A percentile compares a stretch with the other conserved stretches of the same genome.
These are phyloP conservation scores for Hypericum androsaemum DNA, from an alignment of 345 rosid genomes.

Conservation along the genomic window DNA sequence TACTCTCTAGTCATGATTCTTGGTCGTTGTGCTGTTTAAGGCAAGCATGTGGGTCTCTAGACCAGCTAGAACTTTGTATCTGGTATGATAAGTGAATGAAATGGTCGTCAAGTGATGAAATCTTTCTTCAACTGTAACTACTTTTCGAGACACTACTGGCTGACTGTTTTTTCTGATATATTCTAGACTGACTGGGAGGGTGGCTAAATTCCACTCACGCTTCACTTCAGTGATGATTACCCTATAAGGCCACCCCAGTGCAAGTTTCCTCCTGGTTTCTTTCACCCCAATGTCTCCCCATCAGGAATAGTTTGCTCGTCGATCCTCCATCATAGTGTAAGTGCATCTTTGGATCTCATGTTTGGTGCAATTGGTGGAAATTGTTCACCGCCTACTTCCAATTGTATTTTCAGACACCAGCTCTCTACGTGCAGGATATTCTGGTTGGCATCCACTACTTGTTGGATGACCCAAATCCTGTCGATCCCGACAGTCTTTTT, in stretches of 20 bases:
- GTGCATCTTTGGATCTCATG: background rate
- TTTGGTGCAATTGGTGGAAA: background rate
- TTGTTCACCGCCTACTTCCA: background rate
- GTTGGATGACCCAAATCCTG: constrained; percentile 23
- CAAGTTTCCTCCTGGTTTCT: constrained; percentile 25
- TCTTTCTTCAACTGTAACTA: too few relatives aligned
- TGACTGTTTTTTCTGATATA: background rate
- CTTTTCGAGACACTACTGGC: too few relatives aligned
- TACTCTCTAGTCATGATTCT: too few relatives aligned
- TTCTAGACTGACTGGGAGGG: constrained; percentile 29
- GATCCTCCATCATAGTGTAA: constrained; percentile 22
- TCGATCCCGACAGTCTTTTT: constrained; percentile 24
- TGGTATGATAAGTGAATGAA: too few relatives aligned
- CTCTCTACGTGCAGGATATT: constrained; percentile 22
- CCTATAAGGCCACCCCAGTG: constrained; percentile 24
- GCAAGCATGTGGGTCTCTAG: too few relatives aligned
- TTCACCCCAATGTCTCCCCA: constrained; percentile 25
- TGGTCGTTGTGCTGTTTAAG: too few relatives aligned
- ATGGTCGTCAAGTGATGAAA: too few relatives aligned
- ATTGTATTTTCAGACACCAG: constrained; percentile 15
- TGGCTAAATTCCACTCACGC: constrained; percentile 21
- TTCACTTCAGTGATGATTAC: constrained; percentile 24
- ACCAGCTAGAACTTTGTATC: too few relatives aligned
- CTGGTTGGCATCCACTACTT: constrained; percentile 23
- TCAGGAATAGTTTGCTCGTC: constrained; percentile 26